phyloP scores from a whole-genome alignment of 1,284 basidiomycete species.

The Sanghuangporus weigelae region DNA sequence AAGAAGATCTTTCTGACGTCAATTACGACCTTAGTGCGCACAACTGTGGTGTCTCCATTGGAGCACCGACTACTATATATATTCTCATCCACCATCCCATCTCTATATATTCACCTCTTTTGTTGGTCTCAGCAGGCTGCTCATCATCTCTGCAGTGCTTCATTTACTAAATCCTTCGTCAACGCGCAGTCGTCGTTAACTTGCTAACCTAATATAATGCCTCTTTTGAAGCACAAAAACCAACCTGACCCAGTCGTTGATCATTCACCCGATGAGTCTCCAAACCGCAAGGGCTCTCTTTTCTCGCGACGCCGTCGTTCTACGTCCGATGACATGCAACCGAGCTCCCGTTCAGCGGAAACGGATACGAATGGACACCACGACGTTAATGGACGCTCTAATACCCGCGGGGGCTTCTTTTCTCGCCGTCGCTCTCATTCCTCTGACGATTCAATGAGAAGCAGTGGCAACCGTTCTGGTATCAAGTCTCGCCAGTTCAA shows the following conservation, averaged over 20 bases:
- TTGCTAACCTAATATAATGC: not conserved
- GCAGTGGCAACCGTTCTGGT: not conserved
- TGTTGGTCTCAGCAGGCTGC: not conserved
- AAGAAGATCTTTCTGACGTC: not conserved
- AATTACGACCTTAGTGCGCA: not conserved
- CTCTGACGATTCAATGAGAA: not conserved
- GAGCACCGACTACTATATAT: too few species aligned
- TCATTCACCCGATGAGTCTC: not conserved
- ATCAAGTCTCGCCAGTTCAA: slow-evolving; percentile 19
- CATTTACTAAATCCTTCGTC: not conserved
- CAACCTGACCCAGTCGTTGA: not conserved
- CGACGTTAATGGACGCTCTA: not conserved
- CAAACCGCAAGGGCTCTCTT: slow-evolving; percentile 1
- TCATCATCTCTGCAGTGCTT: not conserved
- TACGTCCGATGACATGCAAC: not conserved
- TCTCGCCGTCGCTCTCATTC: slow-evolving; percentile 7
- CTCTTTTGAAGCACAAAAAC: slow-evolving; percentile 4
- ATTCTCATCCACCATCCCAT: not conserved
- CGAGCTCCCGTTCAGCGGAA: not conserved
- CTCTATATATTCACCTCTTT: not conserved
- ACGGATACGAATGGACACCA: not conserved
- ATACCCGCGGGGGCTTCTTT: slow-evolving; percentile 5
- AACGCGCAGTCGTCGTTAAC: not conserved
- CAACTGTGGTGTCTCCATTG: too few species aligned
- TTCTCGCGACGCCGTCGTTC: slow-evolving; percentile 12